These are phyloP conservation scores for Flaveria bidentis DNA, from an alignment of 129 eudicot genomes.

Conservation along the genomic window DNA sequence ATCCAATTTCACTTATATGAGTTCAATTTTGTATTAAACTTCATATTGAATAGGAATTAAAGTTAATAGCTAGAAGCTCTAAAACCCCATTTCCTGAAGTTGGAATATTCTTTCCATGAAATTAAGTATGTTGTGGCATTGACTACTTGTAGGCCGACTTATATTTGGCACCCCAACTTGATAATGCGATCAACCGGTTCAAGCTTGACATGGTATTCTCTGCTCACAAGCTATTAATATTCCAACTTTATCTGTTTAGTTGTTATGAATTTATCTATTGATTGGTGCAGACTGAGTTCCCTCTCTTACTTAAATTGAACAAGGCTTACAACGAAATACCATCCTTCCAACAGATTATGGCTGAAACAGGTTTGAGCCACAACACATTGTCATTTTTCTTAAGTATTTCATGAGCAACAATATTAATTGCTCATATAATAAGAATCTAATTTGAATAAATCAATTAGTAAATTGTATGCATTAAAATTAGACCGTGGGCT, in stretches of 20 bases:
- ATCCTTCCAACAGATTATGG: not conserved
- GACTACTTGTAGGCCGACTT: slow-evolving; percentile 65
- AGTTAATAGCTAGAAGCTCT: not conserved
- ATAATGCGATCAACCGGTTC: slow-evolving; percentile 62
- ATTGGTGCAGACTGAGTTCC: slow-evolving; percentile 1
- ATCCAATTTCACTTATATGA: not conserved
- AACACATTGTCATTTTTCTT: not conserved
- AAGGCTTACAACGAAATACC: not conserved
- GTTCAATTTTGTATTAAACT: not conserved
- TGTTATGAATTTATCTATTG: not conserved
- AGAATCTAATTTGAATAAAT: not conserved
- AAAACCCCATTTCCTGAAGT: not conserved
- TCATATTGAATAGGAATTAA: not conserved
- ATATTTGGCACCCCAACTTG: slow-evolving; percentile 81
- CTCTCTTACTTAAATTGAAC: not conserved
- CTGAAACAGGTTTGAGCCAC: slow-evolving; percentile 6
- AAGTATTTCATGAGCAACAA: not conserved
- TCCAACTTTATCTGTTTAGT: not conserved
- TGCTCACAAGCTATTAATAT: slow-evolving; percentile 8
- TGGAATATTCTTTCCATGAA: not conserved
- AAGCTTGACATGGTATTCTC: slow-evolving; percentile 56
- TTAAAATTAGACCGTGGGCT: not conserved
- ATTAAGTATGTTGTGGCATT: slow-evolving; percentile 3
- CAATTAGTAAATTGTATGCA: not conserved
- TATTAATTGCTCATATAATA: not conserved